Evolutionary conservation across 169 alveolate species (phyloP).

Genomic region (Cryptosporidium sp.): DNA sequence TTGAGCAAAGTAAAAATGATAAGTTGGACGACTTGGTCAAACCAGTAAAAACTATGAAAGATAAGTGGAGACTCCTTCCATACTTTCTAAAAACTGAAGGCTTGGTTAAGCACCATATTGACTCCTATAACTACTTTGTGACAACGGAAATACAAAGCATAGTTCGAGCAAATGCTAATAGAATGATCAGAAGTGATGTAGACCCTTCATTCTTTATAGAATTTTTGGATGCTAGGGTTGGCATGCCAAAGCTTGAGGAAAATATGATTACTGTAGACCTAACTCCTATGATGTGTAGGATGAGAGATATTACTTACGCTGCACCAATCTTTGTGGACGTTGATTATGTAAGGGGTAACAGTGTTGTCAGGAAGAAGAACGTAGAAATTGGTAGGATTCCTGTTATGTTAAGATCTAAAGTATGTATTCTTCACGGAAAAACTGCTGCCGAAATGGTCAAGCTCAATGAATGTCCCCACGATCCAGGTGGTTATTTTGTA

Average conservation of each 20-base stretch:
- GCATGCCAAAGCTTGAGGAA: constrained; percentile 89
- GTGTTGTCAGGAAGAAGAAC: constrained; percentile 86
- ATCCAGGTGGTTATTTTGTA: constrained; percentile 99
- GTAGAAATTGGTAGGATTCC: constrained; percentile 96
- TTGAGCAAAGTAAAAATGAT: not conserved
- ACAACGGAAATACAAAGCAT: constrained; percentile 91
- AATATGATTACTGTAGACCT: constrained; percentile 84
- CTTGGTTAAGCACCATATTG: constrained; percentile 94
- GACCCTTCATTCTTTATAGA: constrained; percentile 88
- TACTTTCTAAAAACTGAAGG: constrained; percentile 93
- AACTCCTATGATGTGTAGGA: constrained; percentile 97
- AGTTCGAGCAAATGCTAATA: constrained; percentile 91
- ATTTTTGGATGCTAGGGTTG: constrained; percentile 90
- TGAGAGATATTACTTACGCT: constrained; percentile 96
- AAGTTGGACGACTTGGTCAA: constrained; percentile 22
- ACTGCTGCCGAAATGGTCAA: constrained; percentile 82
- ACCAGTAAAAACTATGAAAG: constrained; percentile 78
- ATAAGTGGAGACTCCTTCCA: constrained; percentile 94
- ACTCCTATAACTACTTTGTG: constrained; percentile 93
- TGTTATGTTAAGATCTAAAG: constrained; percentile 95
- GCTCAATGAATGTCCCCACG: constrained; percentile 91
- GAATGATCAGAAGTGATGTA: constrained; percentile 86
- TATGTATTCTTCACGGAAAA: constrained; percentile 87
- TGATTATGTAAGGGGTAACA: constrained; percentile 92
- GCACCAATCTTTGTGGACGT: constrained; percentile 97